A percentile compares a stretch with the other conserved stretches of the same genome.
Conservation (phyloP, 169 alveolate genomes). For the Cytauxzoon felis region DNA sequence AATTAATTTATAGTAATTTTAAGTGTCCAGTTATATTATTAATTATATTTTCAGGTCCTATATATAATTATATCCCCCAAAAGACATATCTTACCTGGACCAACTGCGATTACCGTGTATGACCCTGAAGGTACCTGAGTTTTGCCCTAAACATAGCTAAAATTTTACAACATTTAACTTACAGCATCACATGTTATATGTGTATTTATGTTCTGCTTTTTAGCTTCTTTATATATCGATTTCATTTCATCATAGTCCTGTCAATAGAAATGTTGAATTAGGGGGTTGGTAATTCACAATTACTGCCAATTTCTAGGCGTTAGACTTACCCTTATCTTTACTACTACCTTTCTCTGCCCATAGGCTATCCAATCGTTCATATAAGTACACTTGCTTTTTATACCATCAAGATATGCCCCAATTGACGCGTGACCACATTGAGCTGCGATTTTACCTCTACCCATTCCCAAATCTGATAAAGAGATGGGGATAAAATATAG, state of each 20-base stretch:
- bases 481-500: not conserved
- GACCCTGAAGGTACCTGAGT: conserved; percentile 88
- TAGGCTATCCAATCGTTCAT: conserved; percentile 35
- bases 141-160: conserved; percentile 72
- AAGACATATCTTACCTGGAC: conserved; percentile 79
- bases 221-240: conserved; percentile 32
- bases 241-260: conserved; percentile 58
- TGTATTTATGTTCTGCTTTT: conserved; percentile 12
- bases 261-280: not conserved
- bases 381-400: conserved; percentile 38
- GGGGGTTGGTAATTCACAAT: not conserved
- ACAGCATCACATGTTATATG: conserved; percentile 62
- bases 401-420: conserved; percentile 70
- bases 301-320: not conserved
- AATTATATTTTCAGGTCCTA: conserved; percentile 71
- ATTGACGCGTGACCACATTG: conserved; percentile 90
- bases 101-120: conserved; percentile 87
- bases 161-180: not conserved
- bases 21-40: conserved; percentile 75
- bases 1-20: conserved; percentile 58
- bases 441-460: conserved; percentile 89
- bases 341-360: conserved; percentile 59
- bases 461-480: conserved; percentile 84
- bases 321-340: conserved; percentile 38
- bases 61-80: not conserved